phyloP scores from a whole-genome alignment of 164 flowering plant genomes.

The Aristolochia californica region DNA sequence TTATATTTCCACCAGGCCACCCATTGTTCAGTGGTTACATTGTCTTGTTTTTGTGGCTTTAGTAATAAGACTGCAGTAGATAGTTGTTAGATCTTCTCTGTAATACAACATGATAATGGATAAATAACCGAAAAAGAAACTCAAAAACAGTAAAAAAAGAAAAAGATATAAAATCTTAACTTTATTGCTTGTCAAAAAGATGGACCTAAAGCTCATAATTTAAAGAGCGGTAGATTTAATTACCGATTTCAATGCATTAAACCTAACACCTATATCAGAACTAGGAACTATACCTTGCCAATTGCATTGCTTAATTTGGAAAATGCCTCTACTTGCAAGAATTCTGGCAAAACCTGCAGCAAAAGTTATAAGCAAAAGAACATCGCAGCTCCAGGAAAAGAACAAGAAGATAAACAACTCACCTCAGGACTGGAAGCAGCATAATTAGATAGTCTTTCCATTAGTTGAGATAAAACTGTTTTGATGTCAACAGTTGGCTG shows the following conservation, averaged over 20 bases:
- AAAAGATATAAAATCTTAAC: neutral
- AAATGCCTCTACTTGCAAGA: conserved; percentile 96
- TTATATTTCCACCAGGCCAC: no score
- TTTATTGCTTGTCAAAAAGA: neutral
- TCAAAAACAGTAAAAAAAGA: neutral
- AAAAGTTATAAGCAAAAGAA: conserved; percentile 6
- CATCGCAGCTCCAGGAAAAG: conserved; percentile 3
- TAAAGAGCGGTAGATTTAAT: no score
- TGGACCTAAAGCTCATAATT: no score
- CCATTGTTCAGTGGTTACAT: no score
- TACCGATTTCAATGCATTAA: neutral
- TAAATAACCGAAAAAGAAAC: neutral
- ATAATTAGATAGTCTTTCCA: conserved; percentile 94
- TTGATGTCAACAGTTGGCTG: conserved; percentile 94
- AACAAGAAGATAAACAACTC: conserved; percentile 13
- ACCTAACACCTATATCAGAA: neutral
- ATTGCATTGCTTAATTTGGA: conserved; percentile 83
- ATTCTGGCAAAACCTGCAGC: conserved; percentile 77
- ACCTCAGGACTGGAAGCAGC: conserved; percentile 78
- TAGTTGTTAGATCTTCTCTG: no score
- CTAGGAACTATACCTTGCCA: conserved; percentile 55
- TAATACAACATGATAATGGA: no score
- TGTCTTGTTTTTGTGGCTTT: no score
- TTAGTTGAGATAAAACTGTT: conserved; percentile 78
- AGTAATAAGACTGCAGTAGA: no score